Conservation (phyloP, 305 asterid genomes). For the Lippia alba region DNA sequence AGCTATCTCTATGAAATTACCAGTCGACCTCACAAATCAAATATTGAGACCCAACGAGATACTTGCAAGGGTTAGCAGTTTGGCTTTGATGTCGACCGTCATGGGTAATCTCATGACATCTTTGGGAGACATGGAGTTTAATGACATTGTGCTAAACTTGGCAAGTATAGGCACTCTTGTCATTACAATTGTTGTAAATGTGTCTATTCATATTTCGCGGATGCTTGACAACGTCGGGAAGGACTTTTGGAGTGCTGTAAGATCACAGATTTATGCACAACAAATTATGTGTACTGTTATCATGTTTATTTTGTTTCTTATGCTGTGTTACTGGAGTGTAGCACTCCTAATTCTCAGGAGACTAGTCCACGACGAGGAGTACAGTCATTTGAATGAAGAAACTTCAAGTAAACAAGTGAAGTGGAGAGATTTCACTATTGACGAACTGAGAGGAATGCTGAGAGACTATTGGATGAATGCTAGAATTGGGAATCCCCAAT, state of each 20-base stretch:
- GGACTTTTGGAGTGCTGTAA: no score
- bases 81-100: no score
- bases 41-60: conserved; percentile 12
- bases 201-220: neutral
- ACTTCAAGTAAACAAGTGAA: no score
- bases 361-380: conserved; percentile 6
- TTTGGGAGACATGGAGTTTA: conserved; percentile 34
- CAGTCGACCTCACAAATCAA: conserved; percentile 23
- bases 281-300: neutral
- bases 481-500: no score
- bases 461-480: no score
- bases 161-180: conserved; percentile 36
- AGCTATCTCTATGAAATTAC: conserved; percentile 44
- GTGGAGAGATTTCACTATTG: neutral
- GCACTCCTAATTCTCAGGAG: conserved; percentile 11
- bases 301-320: conserved; percentile 32
- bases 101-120: conserved; percentile 33
- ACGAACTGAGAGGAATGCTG: neutral
- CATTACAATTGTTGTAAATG: conserved; percentile 24
- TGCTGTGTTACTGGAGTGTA: conserved; percentile 22
- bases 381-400: no score
- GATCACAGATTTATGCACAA: neutral
- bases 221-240: neutral
- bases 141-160: conserved; percentile 18
- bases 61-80: neutral